Percentiles rank a stretch among this genome's conserved stretches.
These are phyloP conservation scores for Leishmania arabica DNA, from an alignment of 208 protist genomes.

Conservation along the genomic window DNA sequence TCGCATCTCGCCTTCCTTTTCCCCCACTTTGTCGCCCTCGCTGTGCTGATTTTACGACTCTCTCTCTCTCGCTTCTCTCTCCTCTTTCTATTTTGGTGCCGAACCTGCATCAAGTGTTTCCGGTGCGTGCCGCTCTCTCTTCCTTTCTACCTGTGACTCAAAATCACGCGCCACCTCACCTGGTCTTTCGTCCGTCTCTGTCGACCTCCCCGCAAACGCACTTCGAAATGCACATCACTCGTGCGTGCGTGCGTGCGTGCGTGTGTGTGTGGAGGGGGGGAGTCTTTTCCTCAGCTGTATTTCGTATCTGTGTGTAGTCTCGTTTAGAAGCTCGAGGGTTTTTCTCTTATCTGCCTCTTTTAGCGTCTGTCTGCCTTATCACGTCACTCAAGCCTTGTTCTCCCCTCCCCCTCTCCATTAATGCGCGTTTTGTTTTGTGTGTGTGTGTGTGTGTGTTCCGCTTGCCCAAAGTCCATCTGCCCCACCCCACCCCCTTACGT, in stretches of 20 bases:
- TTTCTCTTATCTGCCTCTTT: background rate
- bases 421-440: background rate
- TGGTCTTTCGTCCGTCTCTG: background rate
- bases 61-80: background rate
- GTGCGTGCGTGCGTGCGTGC: background rate
- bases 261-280: background rate
- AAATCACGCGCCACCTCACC: background rate
- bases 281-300: background rate
- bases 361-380: constrained; percentile 3
- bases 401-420: background rate
- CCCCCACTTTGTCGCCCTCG: background rate
- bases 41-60: background rate
- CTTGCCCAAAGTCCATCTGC: background rate
- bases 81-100: background rate
- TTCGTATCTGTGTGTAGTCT: background rate
- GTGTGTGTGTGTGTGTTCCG: background rate
- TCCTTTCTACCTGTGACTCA: background rate
- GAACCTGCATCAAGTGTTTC: background rate
- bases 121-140: background rate
- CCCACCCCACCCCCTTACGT: background rate
- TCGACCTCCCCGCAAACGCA: background rate
- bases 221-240: background rate
- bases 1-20: constrained; percentile 2
- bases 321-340: background rate
- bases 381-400: constrained; percentile 4